These are phyloP conservation scores for Phytophthora citricola DNA, from an alignment of 352 stramenopile species.

Conservation along the genomic window DNA sequence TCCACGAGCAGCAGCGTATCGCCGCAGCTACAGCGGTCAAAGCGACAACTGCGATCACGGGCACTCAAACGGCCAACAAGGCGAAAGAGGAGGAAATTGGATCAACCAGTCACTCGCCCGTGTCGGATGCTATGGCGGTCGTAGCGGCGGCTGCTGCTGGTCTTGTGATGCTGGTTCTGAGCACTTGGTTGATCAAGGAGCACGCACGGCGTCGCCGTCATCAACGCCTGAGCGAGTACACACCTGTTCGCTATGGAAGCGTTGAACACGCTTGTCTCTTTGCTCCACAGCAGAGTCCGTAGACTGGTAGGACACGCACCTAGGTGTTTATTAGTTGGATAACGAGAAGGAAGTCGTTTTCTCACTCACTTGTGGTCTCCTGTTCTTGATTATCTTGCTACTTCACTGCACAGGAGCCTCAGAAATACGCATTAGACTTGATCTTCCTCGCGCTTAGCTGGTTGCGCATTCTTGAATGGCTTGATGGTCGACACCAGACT, in stretches of 20 bases:
- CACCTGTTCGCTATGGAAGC: conserved; percentile 53
- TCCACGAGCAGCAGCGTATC: conserved; percentile 26
- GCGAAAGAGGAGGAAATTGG: conserved; percentile 5
- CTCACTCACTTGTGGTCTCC: neutral
- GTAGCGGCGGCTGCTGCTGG: conserved; percentile 14
- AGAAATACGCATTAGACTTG: neutral
- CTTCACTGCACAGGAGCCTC: neutral
- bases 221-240: conserved; percentile 43
- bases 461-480: conserved; percentile 75
- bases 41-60: conserved; percentile 8
- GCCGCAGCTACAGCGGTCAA: conserved; percentile 9
- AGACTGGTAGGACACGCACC: conserved; percentile 9
- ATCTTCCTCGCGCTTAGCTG: conserved; percentile 37
- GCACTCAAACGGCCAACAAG: conserved; percentile 12
- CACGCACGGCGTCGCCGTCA: conserved; percentile 33
- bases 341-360: conserved; percentile 23
- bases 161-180: conserved; percentile 29
- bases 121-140: conserved; percentile 22
- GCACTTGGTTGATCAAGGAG: conserved; percentile 40
- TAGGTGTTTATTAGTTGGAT: conserved; percentile 20
- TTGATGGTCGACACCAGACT: conserved; percentile 58
- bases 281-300: conserved; percentile 18
- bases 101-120: conserved; percentile 2
- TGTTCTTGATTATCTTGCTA: conserved; percentile 6
- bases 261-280: conserved; percentile 46